Evolutionary conservation across 1,284 basidiomycete species (phyloP).

Genomic region (Neotropicomus parvogracilis): DNA sequence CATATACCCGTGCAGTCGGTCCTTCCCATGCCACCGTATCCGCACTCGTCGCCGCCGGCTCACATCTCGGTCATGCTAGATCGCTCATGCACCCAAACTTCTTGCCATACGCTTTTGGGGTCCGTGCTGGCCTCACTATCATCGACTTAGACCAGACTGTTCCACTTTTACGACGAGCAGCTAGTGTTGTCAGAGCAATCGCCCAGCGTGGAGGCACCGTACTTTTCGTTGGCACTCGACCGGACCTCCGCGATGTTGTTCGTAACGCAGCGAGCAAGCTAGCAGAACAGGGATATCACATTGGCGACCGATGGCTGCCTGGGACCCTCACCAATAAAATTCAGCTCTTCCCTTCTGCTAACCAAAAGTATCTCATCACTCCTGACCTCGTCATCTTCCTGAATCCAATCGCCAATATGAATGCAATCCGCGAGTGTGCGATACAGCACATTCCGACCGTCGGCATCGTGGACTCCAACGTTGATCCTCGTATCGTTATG

Average conservation of each 20-base stretch:
- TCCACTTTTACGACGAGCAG: slow-evolving; percentile 87
- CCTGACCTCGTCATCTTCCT: slow-evolving; percentile 90
- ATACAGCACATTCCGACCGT: slow-evolving; percentile 83
- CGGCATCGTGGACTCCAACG: slow-evolving; percentile 91
- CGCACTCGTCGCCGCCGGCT: slow-evolving; percentile 87
- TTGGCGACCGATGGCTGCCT: slow-evolving; percentile 89
- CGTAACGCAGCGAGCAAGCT: slow-evolving; percentile 79
- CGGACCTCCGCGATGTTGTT: slow-evolving; percentile 74
- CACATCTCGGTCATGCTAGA: slow-evolving; percentile 89
- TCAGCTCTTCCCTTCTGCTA: slow-evolving; percentile 68
- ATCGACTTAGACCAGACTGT: slow-evolving; percentile 96
- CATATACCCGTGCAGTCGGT: slow-evolving; percentile 60
- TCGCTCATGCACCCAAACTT: slow-evolving; percentile 85
- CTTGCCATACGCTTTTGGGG: slow-evolving; percentile 92
- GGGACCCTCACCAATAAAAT: slow-evolving; percentile 91
- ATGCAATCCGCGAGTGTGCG: slow-evolving; percentile 84
- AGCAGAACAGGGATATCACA: slow-evolving; percentile 74
- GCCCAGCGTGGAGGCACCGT: slow-evolving; percentile 82
- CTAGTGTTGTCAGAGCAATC: slow-evolving; percentile 81
- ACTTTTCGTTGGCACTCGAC: slow-evolving; percentile 86
- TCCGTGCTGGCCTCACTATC: slow-evolving; percentile 84
- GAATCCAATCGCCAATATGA: slow-evolving; percentile 81
- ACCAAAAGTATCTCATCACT: slow-evolving; percentile 58
- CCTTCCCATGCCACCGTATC: slow-evolving; percentile 76
- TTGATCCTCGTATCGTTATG: slow-evolving; percentile 94